Evolutionary conservation across 1,139 yeast genomes (phyloP).

Genomic region (Magnusiomyces clavatus): DNA sequence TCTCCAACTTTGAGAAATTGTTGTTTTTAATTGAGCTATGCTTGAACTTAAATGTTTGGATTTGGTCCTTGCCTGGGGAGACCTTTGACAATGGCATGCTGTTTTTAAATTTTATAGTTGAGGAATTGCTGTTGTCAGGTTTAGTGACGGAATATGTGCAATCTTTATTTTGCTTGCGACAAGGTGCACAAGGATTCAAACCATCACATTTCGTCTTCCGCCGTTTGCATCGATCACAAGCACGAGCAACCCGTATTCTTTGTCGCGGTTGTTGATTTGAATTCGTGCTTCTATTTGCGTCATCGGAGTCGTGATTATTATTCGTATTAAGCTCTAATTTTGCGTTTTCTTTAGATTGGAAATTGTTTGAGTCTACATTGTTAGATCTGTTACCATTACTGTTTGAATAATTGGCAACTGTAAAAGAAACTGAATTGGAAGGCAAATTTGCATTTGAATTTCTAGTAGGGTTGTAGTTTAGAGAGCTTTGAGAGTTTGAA

Average conservation of each 20-base stretch:
- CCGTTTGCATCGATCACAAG: conserved; percentile 53
- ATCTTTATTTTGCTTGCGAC: conserved; percentile 39
- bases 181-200: conserved; percentile 45
- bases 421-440: background rate
- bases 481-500: background rate
- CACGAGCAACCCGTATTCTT: conserved; percentile 39
- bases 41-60: too few species aligned
- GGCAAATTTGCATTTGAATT: too few species aligned
- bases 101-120: too few species aligned
- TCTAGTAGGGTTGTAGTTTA: too few species aligned
- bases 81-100: too few species aligned
- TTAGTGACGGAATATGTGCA: conserved; percentile 31
- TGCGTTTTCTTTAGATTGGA: too few species aligned
- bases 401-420: background rate
- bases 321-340: background rate
- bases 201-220: conserved; percentile 62
- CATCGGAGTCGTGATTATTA: background rate
- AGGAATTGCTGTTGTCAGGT: too few species aligned
- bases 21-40: too few species aligned
- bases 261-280: background rate
- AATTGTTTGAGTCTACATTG: too few species aligned
- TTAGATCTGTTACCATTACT: background rate
- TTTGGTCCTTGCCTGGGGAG: too few species aligned
- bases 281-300: background rate
- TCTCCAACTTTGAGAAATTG: too few species aligned